Conservation (phyloP, 129 eudicot genomes). For the Daucus carota region DH1_v3.0 NC_030385.2:24418001-24418500, state of each 20-base stretch:
- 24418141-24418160: slow-evolving; percentile 57
- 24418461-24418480: too few species aligned
- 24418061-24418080: not conserved
- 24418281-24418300: not conserved
- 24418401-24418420: not conserved
- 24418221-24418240: not conserved
- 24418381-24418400: not conserved
- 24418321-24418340: not conserved
- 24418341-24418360: not conserved
- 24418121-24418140: slow-evolving; percentile 91
- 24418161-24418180: slow-evolving; percentile 49
- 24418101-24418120: slow-evolving; percentile 32
- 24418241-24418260: not conserved
- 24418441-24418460: too few species aligned
- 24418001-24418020: not conserved
- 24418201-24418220: not conserved
- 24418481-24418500: too few species aligned
- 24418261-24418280: not conserved
- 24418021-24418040: not conserved
- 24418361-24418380: not conserved
- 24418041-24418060: not conserved
- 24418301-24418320: not conserved
- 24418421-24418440: too few species aligned
- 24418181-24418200: slow-evolving; percentile 45
- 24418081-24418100: not conserved